These are phyloP conservation scores for Cucurbita moschata DNA, from an alignment of 306 rosid species.

Conservation along the genomic window DNA sequence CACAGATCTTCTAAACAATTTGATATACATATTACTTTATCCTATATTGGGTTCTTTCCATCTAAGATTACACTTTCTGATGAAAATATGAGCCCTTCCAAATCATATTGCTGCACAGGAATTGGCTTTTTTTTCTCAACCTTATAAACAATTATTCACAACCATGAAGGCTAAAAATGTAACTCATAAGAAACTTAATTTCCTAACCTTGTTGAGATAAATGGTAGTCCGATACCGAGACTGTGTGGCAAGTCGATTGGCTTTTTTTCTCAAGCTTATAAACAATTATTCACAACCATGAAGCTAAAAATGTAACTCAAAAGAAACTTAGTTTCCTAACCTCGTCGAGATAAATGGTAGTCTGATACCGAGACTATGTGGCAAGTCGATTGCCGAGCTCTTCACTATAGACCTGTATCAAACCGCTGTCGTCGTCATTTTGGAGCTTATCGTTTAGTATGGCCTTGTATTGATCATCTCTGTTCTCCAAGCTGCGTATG, in stretches of 20 bases:
- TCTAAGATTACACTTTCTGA: neutral
- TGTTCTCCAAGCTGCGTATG: constrained; percentile 48
- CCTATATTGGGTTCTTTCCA: neutral
- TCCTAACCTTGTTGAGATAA: neutral
- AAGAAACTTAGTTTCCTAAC: neutral
- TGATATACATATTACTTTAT: neutral
- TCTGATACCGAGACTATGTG: constrained; percentile 19
- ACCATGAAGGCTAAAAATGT: neutral
- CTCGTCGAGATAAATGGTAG: neutral
- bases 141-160: neutral
- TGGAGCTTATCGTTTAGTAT: constrained; percentile 57
- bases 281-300: neutral
- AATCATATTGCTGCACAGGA: neutral
- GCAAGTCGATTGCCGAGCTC: constrained; percentile 42
- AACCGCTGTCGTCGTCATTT: constrained; percentile 30
- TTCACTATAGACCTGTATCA: constrained; percentile 43
- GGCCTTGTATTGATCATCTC: constrained; percentile 60
- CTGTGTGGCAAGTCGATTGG: constrained; percentile 32
- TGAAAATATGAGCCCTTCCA: neutral
- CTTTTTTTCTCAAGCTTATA: too few relatives aligned
- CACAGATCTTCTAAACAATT: neutral
- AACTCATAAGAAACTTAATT: neutral
- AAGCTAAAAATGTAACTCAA: neutral
- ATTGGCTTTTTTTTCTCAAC: neutral
- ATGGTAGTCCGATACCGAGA: constrained; percentile 2